Evolutionary conservation across 352 stramenopile species (phyloP), one percentile per base, ranked within the genome.

Genomic region (Hyaloperonospora brassicae): DNA sequence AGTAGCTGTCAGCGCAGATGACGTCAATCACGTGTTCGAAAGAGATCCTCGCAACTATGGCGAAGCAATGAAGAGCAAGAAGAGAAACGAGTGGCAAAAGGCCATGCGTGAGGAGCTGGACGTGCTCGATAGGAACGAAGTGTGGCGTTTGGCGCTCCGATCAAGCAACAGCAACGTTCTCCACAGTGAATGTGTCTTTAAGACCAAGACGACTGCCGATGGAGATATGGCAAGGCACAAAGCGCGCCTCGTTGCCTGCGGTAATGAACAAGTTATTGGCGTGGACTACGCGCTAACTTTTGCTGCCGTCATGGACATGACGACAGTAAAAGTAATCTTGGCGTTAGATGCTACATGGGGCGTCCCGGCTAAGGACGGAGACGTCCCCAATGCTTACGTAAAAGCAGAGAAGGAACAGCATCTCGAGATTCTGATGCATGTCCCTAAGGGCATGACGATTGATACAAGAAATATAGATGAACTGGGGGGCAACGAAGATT

Each of bases 391-490:
- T 22, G 38, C 38, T 7, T 43, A 43, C 14, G 13, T 22, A 22
- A 43, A 43, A 22, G 9, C 38, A 23, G 13, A 43, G 12, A 43
- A 43, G 13, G 38, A 22, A 21, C 5, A 43, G 14, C 38, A 43
- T 43, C 14, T 43, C 5, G 38, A 43, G 38, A 43, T 22, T 22
- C 64, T 54, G 41, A 30, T 72, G 8, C 17, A 25, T 0, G 17
- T 71, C 1, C 61, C 58, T 1, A 42, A 69, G 0, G 62, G 50
- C 1, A 71, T 74, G 61, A 21, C 22, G 14, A 52, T 68, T 42
- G 38, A 44, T 0, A n/a, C 41, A 1, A 8, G n/a, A 25, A 24
- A 25, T 4, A 11, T 23, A 11, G 14, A 31, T 35, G 35, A 41
- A 27, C 34, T 59, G n/a, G 6, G 51, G 51, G 5, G 57, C 64